Conservation (phyloP, 345 rosid species). For the Lepidium sativum region DNA sequence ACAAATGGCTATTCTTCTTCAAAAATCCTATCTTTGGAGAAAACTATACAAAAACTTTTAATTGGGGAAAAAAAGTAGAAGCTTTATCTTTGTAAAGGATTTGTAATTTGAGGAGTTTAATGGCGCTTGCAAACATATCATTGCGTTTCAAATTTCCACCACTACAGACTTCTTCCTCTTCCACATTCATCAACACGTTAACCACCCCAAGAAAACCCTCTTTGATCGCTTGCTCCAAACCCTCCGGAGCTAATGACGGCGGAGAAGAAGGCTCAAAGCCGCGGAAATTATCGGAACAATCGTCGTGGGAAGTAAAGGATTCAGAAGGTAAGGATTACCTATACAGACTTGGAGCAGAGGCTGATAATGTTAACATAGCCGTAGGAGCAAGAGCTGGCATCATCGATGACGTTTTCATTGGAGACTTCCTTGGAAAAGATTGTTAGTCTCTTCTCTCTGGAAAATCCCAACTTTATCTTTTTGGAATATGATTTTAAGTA, state of each 20-base stretch:
- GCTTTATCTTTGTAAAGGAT: neutral
- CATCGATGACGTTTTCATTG: conserved; percentile 70
- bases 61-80: neutral
- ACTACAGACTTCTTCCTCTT: conserved; percentile 15
- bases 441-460: conserved; percentile 32
- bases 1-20: conserved; percentile 16
- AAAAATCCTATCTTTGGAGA: neutral
- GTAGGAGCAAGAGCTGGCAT: conserved; percentile 84
- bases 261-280: conserved; percentile 2
- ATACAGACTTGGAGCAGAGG: conserved; percentile 73
- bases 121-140: conserved; percentile 29
- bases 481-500: neutral
- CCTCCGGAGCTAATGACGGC: conserved; percentile 13
- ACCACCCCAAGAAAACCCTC: conserved; percentile 11
- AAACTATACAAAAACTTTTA: neutral
- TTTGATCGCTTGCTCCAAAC: conserved; percentile 35
- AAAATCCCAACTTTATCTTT: neutral
- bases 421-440: conserved; percentile 84
- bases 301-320: conserved; percentile 88
- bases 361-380: conserved; percentile 78
- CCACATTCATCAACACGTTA: conserved; percentile 1
- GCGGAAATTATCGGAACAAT: conserved; percentile 61
- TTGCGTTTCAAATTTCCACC: conserved; percentile 24
- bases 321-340: conserved; percentile 72
- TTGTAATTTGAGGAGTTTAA: neutral